Base-by-base conservation (phyloP, 1,139 yeast genomes). In the Debaryomyces coudertii region DNA sequence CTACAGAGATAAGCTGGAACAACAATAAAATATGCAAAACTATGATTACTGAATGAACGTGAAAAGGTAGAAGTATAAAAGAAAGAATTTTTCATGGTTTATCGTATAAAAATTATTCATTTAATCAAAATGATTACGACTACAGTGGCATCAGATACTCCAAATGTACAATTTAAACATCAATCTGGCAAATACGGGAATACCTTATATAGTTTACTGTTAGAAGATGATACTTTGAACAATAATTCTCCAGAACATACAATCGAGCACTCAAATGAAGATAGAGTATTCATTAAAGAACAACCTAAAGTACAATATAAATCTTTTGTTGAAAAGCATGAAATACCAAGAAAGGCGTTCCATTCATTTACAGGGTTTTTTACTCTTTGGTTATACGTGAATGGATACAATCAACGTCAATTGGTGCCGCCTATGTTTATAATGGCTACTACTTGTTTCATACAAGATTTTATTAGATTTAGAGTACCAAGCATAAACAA, bases 331-430 rank as follows among this genome's bases (percentile, higher is more conserved):
- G 77, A 83, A 31, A 87, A 87, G 58, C 93, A 93, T 61, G 99
- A 93, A 65, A 74, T 93, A 20, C 95, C 96, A 2, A 79, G 99
- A 56, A 93, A 93, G 63, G 70, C 79, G 5, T 80, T 93, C 49
- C 99, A 93, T 63, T 86, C 93, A 6, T 86, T 95, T 1, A 89
- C 90, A 44, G 99, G 97, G 0, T 76, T 89, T 49, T 60, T 90
- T 40, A 85, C 97, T 1, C 66, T 93, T 34, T 85, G 80, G 62
- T 69, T 89, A 35, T 92, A 90, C 63, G 78, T 87, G 0, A 61
- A 68, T 34, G 93, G 93, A 6, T 71, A 77, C 5, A 77, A 77
- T 52, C 77, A 78, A 22, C 63, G 67, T 2, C 79, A 80, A 53
- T 78, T 90, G 25, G 78, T 85, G 11, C 65, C 76, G 14, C 85